Evolutionary conservation across 2,329 filamentous ascomycete species (phyloP), one percentile per base, ranked within the genome.

Genomic region (Cryphonectria naterciae): DNA sequence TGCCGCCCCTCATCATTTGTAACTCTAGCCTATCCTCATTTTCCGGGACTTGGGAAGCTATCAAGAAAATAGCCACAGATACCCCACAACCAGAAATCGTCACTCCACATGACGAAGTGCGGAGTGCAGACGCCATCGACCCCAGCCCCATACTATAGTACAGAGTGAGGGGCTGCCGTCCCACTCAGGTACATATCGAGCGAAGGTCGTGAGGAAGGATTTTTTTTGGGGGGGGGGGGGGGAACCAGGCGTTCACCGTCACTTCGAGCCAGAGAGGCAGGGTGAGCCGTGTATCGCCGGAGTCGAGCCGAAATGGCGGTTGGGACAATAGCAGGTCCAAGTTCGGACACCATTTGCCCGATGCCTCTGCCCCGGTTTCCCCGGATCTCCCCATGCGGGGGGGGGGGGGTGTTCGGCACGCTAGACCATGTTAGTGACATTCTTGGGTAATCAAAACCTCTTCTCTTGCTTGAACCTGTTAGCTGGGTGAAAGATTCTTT

Each of bases 261-360:
- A 19, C 22, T 22, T 49, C 17, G 54, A 61, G 66, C 17, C 17
- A 28, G 39, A 46, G 32, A 67, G 66, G 66, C 39, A 68, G 46
- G 25, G 28, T 62, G 66, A 32, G 4, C 54, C 13, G 25, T 58
- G 54, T 35, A 17, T 32, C 28, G 32, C 25, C 49, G 32, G 35
- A 19, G 22, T 39, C 17, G 35, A 28, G 56, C 49, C 67, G 58
- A 61, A 37, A 28, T 22, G 43, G 35, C 56, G 46, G 17, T 39
- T 25, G 28, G 56, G 63, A 19, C 25, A 37, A 39, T 28, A 49
- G 28, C 37, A 35, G 63, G 58, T 54, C 32, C 32, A 39, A 22
- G 54, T 37, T 70, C 68, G 63, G 68, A 54, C 54, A n/a, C 32
- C 56, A 54, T 67, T 67, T 52, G 37, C 68, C 68, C 68, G 68